Conservation (phyloP, 306 rosid genomes). For the Dicorynia guianensis region DNA sequence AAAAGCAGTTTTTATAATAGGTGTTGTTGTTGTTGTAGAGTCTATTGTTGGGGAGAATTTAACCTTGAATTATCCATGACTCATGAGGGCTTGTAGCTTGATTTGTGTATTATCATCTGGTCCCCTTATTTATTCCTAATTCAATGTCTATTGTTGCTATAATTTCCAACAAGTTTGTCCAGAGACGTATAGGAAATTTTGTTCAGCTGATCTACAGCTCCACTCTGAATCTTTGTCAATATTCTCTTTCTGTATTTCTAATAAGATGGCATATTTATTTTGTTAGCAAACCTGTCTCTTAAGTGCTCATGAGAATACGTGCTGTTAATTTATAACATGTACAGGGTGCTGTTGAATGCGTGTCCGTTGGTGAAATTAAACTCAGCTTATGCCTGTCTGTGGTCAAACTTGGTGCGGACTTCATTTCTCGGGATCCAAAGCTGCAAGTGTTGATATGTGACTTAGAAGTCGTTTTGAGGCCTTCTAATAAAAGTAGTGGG, state of each 20-base stretch:
- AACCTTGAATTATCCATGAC: not conserved
- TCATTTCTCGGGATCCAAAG: slow-evolving; percentile 92
- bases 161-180: slow-evolving; percentile 23
- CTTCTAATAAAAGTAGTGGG: slow-evolving; percentile 66
- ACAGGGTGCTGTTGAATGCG: slow-evolving; percentile 92
- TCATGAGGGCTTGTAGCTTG: not conserved
- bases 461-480: slow-evolving; percentile 89
- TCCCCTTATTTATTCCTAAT: slow-evolving; percentile 5
- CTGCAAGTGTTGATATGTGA: slow-evolving; percentile 91
- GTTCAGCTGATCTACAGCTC: slow-evolving; percentile 2
- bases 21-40: not conserved
- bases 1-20: not conserved
- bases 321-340: slow-evolving; percentile 46
- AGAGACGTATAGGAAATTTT: slow-evolving; percentile 23
- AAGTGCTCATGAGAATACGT: slow-evolving; percentile 39
- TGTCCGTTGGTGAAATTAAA: slow-evolving; percentile 93
- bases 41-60: not conserved
- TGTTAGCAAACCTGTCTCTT: slow-evolving; percentile 35
- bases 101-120: too few relatives aligned
- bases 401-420: slow-evolving; percentile 88
- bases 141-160: not conserved
- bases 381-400: slow-evolving; percentile 92
- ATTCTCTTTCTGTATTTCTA: slow-evolving; percentile 28
- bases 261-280: slow-evolving; percentile 28
- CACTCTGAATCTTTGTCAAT: slow-evolving; percentile 30